These are phyloP conservation scores for Gymnopilus dilepis DNA, from an alignment of 768 basidiomycete species.

Conservation along the genomic window DNA sequence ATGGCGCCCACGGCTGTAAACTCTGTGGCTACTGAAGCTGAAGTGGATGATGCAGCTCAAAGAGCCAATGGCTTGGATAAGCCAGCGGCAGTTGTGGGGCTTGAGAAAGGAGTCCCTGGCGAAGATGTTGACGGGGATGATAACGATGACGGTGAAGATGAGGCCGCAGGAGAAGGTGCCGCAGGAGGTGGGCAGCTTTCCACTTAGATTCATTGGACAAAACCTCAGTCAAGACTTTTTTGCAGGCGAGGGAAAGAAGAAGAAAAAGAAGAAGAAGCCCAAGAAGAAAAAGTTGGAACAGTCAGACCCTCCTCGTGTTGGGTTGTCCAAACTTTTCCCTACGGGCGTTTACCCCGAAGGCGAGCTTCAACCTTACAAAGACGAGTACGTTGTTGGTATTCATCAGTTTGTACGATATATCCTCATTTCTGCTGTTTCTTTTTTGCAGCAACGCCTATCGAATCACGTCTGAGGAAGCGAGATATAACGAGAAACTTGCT, in stretches of 20 bases:
- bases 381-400: constrained; percentile 66
- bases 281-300: constrained; percentile 86
- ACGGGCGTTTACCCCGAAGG: constrained; percentile 90
- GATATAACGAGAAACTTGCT: constrained; percentile 76
- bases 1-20: constrained; percentile 11
- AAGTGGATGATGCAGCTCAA: background rate
- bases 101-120: constrained; percentile 11
- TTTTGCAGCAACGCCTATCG: constrained; percentile 79
- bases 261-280: constrained; percentile 94
- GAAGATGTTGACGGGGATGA: constrained; percentile 26
- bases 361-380: constrained; percentile 88
- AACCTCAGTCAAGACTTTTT: background rate
- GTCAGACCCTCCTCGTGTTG: constrained; percentile 90
- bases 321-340: constrained; percentile 87
- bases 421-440: background rate
- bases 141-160: constrained; percentile 31
- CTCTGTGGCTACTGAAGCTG: background rate
- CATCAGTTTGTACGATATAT: background rate
- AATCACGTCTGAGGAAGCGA: constrained; percentile 89
- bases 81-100: background rate
- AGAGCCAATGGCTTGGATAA: constrained; percentile 6
- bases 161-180: constrained; percentile 26
- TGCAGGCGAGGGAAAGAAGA: constrained; percentile 67
- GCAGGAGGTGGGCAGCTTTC: constrained; percentile 20
- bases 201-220: background rate